Base-by-base conservation (phyloP, 148 eudicot genomes). In the Dysphania ambrosioides region DNA sequence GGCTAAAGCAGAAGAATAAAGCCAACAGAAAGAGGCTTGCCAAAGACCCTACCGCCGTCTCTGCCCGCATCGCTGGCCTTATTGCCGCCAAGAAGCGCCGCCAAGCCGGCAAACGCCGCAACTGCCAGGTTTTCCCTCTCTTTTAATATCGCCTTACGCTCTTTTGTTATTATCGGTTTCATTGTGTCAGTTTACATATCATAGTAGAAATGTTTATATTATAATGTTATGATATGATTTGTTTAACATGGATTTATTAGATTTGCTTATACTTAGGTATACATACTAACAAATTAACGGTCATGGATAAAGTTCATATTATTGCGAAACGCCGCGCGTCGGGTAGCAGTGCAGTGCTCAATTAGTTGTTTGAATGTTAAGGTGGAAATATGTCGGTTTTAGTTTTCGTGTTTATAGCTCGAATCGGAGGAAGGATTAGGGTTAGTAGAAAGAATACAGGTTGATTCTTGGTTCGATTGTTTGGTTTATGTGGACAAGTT, bases 61-160 rank as follows among this genome's bases (percentile, higher is more conserved):
- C 97, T 36, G 66, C 81, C 70, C 97, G 98, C 66, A 79, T 93
- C 61, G 98, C 98, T 74, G 72, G 89, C 69, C 42, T 84, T 42
- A 84, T 84, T 44, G 87, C 87, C 74, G 81, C 84, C 73, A 84
- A 84, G 73, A 84, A 84, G 65, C 87, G 87, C 61, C 84, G 87
- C 8, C 80, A 81, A 61, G 62, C 84, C 55, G 87, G 87, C 67
- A 79, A 81, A 68, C 87, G 87, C 63, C 80, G 89, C 70, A 69
- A 72, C 59, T 93, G 98, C 77, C 92, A 91, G 93, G 98, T 93
- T n/a, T 62, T 4, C 35, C 16, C 5, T 32, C 26, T 49, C 6
- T 4, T n/a, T 51, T 19, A 30, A 0, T 72, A 23, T 26, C 18
- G 41, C 12, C 68, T 36, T 26, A 49, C 68, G 40, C 34, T 3